Conservation (phyloP, 768 basidiomycete species). For the Kwoniella sp. region DNA sequence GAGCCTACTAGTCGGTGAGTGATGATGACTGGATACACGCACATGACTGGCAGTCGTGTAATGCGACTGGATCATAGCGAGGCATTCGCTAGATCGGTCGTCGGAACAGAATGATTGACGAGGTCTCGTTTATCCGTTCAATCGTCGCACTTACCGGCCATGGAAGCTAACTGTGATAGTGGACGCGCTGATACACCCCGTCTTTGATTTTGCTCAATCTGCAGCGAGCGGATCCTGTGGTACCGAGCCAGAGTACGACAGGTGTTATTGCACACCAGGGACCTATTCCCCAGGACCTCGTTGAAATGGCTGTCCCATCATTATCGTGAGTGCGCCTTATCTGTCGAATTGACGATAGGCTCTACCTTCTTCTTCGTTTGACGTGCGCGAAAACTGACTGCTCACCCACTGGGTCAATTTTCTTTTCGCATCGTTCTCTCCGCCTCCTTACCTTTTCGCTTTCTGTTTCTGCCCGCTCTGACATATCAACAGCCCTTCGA, state of each 20-base stretch:
- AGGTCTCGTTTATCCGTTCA: too few species aligned
- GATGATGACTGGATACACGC: neutral
- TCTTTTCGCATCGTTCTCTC: neutral
- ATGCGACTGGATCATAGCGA: too few species aligned
- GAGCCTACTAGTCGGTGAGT: slow-evolving; percentile 24
- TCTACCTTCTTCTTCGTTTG: neutral
- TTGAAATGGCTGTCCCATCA: slow-evolving; percentile 34
- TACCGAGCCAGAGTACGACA: slow-evolving; percentile 25
- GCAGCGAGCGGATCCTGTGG: slow-evolving; percentile 29
- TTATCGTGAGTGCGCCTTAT: slow-evolving; percentile 26
- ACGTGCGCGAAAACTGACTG: neutral
- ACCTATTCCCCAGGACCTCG: slow-evolving; percentile 17
- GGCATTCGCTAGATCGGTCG: too few species aligned
- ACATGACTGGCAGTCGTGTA: too few species aligned
- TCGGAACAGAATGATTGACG: too few species aligned
- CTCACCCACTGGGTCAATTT: neutral
- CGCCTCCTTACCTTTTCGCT: too few species aligned
- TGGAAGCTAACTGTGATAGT: neutral
- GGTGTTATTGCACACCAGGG: slow-evolving; percentile 12
- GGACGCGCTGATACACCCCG: neutral
- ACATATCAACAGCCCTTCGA: slow-evolving; percentile 16
- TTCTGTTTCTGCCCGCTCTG: too few species aligned
- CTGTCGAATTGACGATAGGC: neutral
- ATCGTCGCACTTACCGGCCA: too few species aligned
- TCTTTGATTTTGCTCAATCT: too few species aligned